These are phyloP conservation scores for Russula sp. DNA, from an alignment of 768 basidiomycete genomes.

Conservation along the genomic window DNA sequence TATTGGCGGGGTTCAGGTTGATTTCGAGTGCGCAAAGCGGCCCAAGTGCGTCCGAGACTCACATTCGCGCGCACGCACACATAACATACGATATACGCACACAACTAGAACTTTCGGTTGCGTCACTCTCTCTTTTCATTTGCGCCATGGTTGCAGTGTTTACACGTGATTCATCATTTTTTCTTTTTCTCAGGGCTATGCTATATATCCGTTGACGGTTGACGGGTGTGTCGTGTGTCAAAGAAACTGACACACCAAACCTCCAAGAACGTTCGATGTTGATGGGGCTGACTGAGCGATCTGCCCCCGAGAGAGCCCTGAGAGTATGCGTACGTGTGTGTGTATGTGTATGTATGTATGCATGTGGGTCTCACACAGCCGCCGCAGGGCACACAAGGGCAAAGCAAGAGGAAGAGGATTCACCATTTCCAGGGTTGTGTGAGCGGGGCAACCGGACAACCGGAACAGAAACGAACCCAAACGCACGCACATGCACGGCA, in stretches of 20 bases:
- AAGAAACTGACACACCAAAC: too few relatives aligned
- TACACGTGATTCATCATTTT: constrained; percentile 1
- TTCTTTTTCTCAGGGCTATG: not conserved
- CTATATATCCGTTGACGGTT: too few relatives aligned
- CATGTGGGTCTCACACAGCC: not conserved
- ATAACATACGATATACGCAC: not conserved
- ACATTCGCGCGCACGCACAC: not conserved
- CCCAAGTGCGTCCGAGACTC: too few relatives aligned
- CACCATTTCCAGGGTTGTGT: not conserved
- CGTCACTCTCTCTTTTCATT: not conserved
- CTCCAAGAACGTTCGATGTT: too few relatives aligned
- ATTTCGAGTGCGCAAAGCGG: not conserved
- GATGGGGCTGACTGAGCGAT: not conserved
- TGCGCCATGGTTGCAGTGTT: too few relatives aligned
- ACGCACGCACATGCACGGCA: not conserved
- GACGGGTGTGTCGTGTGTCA: too few relatives aligned
- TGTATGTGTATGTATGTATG: too few relatives aligned
- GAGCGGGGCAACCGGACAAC: not conserved
- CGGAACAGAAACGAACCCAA: not conserved
- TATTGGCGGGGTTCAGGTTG: not conserved
- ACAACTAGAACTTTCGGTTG: not conserved
- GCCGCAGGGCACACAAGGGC: not conserved
- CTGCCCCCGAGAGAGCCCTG: not conserved
- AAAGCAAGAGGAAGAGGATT: not conserved
- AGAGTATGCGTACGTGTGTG: too few relatives aligned